These are phyloP conservation scores for Nothopassalora personata DNA, from an alignment of 2,329 filamentous ascomycete genomes.

Conservation along the genomic window DNA sequence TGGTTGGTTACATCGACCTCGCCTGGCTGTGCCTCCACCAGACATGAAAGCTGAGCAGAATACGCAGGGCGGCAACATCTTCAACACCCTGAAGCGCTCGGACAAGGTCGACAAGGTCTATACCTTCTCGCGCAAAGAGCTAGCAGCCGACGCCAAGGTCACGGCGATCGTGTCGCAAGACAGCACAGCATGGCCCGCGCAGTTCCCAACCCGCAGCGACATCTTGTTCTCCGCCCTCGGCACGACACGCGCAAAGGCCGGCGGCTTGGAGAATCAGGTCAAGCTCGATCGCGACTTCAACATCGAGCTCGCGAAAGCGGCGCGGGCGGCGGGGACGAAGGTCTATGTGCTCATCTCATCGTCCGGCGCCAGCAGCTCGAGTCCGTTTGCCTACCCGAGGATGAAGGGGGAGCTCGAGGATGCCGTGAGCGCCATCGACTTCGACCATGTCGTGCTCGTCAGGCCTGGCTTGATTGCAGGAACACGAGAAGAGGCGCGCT, in stretches of 20 bases:
- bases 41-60: slow-evolving; percentile 23
- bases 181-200: slow-evolving; percentile 60
- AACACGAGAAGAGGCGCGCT: slow-evolving; percentile 52
- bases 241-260: slow-evolving; percentile 71
- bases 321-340: slow-evolving; percentile 64
- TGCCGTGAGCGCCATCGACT: slow-evolving; percentile 62
- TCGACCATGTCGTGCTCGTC: slow-evolving; percentile 71
- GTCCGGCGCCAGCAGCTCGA: slow-evolving; percentile 48
- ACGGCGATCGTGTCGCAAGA: slow-evolving; percentile 63
- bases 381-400: slow-evolving; percentile 50
- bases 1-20: slow-evolving; percentile 34
- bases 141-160: slow-evolving; percentile 54
- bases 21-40: not conserved
- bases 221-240: slow-evolving; percentile 74
- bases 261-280: slow-evolving; percentile 72
- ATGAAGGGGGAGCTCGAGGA: slow-evolving; percentile 92
- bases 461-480: slow-evolving; percentile 73
- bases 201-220: slow-evolving; percentile 54
- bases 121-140: slow-evolving; percentile 63
- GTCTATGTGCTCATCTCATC: slow-evolving; percentile 74
- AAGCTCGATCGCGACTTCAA: slow-evolving; percentile 87
- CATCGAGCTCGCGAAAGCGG: slow-evolving; percentile 67
- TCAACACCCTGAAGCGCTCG: slow-evolving; percentile 55
- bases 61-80: slow-evolving; percentile 65
- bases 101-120: slow-evolving; percentile 50